Evolutionary conservation across 768 basidiomycete species (phyloP).

Genomic region (Pleurotus ostreatus): DNA sequence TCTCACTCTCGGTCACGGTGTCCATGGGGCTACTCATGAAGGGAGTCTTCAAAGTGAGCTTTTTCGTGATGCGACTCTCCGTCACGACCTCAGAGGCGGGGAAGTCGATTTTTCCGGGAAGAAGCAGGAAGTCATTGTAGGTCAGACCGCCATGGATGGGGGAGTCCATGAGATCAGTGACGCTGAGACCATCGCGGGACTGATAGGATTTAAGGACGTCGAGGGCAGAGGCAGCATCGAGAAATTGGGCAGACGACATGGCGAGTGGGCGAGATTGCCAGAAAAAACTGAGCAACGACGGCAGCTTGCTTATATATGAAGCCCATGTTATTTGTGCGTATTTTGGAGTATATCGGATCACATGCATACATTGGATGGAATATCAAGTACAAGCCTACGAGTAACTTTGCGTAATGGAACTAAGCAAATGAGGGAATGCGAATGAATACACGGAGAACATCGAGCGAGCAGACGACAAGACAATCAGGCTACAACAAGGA

Average conservation of each 20-base stretch:
- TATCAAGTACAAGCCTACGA: too few relatives aligned
- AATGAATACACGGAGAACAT: too few relatives aligned
- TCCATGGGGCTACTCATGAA: slow-evolving; percentile 99
- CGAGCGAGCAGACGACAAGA: too few relatives aligned
- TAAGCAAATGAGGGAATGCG: too few relatives aligned
- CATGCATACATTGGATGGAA: too few relatives aligned
- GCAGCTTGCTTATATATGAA: too few relatives aligned
- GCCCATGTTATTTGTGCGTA: too few relatives aligned
- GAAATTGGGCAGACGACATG: slow-evolving; percentile 29
- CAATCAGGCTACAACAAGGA: too few relatives aligned
- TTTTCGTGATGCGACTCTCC: slow-evolving; percentile 86
- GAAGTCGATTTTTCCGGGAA: slow-evolving; percentile 96
- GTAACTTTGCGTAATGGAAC: too few relatives aligned
- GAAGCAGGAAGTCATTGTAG: slow-evolving; percentile 94
- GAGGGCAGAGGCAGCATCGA: slow-evolving; percentile 71
- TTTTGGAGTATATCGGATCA: too few relatives aligned
- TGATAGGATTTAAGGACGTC: slow-evolving; percentile 71
- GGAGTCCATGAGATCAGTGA: slow-evolving; percentile 85
- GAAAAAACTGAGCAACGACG: neutral
- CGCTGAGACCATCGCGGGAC: slow-evolving; percentile 77
- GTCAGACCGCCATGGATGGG: slow-evolving; percentile 86
- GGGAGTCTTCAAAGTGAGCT: slow-evolving; percentile 89
- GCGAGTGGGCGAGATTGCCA: slow-evolving; percentile 23
- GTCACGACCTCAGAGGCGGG: slow-evolving; percentile 74
- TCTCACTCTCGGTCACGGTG: slow-evolving; percentile 93